A percentile compares a stretch with the other conserved stretches of the same genome.
phyloP scores from a whole-genome alignment of 192 early-diverging fungal species.

The Dimargaris xerosporica region DNA sequence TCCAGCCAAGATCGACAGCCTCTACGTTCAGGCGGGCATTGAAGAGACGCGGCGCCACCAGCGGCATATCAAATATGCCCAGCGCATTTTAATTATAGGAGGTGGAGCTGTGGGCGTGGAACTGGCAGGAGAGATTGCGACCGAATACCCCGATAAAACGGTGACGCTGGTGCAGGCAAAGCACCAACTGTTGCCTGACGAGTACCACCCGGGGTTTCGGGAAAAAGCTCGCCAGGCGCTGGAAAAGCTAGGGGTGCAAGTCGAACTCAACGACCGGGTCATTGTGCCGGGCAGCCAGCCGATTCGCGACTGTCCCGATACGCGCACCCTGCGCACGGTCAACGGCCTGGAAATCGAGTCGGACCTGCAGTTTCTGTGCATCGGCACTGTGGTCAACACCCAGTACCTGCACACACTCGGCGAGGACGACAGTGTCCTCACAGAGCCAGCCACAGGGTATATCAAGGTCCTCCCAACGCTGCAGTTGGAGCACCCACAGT shows the following conservation, averaged over 20 bases:
- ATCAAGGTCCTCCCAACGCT: slow-evolving; percentile 54
- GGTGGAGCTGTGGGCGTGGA: slow-evolving; percentile 68
- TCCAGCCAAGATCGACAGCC: slow-evolving; percentile 28
- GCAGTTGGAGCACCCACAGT: slow-evolving; percentile 46
- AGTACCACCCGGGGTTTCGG: slow-evolving; percentile 29
- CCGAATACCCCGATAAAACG: slow-evolving; percentile 24
- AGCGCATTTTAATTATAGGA: slow-evolving; percentile 49
- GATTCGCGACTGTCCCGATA: slow-evolving; percentile 17
- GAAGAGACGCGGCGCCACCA: slow-evolving; percentile 22
- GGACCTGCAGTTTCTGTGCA: slow-evolving; percentile 48
- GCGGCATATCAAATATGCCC: slow-evolving; percentile 35
- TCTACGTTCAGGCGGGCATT: slow-evolving; percentile 20
- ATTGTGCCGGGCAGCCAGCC: slow-evolving; percentile 44
- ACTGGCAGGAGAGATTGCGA: slow-evolving; percentile 50
- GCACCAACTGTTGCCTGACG: slow-evolving; percentile 21
- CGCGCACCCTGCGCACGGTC: slow-evolving; percentile 28
- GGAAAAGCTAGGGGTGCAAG: slow-evolving; percentile 29
- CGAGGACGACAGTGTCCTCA: slow-evolving; percentile 24
- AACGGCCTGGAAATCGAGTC: slow-evolving; percentile 27
- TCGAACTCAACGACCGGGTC: slow-evolving; percentile 39
- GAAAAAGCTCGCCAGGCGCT: slow-evolving; percentile 34
- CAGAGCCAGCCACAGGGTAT: slow-evolving; percentile 36
- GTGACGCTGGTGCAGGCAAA: slow-evolving; percentile 22
- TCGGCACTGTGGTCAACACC: slow-evolving; percentile 57
- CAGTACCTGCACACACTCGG: slow-evolving; percentile 37